Base-by-base conservation (phyloP, 306 rosid genomes). In the Acacia acuminata region DNA sequence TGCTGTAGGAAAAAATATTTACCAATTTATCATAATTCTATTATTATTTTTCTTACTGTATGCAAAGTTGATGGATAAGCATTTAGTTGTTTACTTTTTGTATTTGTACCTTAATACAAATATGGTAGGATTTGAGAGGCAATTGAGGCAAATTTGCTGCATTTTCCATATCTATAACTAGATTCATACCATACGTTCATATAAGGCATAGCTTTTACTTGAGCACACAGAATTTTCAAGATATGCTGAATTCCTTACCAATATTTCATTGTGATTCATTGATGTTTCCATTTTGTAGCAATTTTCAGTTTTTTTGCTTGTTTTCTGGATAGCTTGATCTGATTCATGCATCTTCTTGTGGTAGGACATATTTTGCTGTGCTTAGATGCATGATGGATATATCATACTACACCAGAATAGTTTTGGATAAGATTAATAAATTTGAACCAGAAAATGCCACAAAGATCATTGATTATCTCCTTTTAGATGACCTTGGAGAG, bases 61-160 rank as follows among this genome's bases (percentile, higher is more conserved):
- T 27, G 30, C 30, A 27, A n/a, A n/a, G n/a, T n/a, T n/a, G n/a
- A n/a, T n/a, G n/a, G n/a, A n/a, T n/a, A n/a, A n/a, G n/a, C n/a
- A n/a, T n/a, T n/a, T n/a, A n/a, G n/a, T n/a, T n/a, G n/a, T n/a
- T n/a, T n/a, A n/a, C n/a, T n/a, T n/a, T n/a, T n/a, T n/a, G n/a
- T n/a, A n/a, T n/a, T n/a, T n/a, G n/a, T 27, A 27, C 1, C 27
- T 27, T 27, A 27, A 27, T 27, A 27, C 27, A 27, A 27, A 27
- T 30, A 30, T 30, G 2, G 81, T 84, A 71, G 44, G 75, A 75
- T n/a, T 19, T 77, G 74, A 75, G 42, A 80, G 82, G 67, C 63
- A 81, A 58, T 13, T 66, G 45, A 40, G 79, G 60, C 19, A 77
- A 83, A 47, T 73, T 50, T 17, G 42, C 24, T 81, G 61, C 58